These are phyloP conservation scores for Chytriomyces sp. DNA, from an alignment of 192 early-diverging fungal species.

Conservation along the genomic window DNA sequence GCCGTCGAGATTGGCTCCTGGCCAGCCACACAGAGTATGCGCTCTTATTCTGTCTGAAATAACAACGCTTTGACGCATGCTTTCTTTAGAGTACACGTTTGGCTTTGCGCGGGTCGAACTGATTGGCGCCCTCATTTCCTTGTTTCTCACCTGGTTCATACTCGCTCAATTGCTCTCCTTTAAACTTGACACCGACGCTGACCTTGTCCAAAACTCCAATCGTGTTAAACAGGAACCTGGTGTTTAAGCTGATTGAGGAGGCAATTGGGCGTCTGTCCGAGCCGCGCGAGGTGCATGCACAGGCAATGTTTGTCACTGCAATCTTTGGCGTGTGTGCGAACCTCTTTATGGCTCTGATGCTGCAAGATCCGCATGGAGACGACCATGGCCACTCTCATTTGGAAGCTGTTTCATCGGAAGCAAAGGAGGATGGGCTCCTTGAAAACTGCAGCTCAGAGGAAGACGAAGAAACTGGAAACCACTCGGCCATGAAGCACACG, in stretches of 20 bases:
- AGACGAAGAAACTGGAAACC: background rate
- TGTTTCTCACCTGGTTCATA: slow-evolving; percentile 70
- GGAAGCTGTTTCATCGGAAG: background rate
- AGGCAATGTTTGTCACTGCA: slow-evolving; percentile 71
- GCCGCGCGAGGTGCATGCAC: slow-evolving; percentile 67
- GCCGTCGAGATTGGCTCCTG: slow-evolving; percentile 30
- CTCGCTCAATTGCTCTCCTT: background rate
- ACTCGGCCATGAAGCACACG: background rate
- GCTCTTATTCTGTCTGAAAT: background rate
- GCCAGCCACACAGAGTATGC: slow-evolving; percentile 16
- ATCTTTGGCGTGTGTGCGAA: slow-evolving; percentile 72
- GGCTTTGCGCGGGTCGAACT: slow-evolving; percentile 79
- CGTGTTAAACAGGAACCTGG: slow-evolving; percentile 6
- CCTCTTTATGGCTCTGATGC: slow-evolving; percentile 56
- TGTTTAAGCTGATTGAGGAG: slow-evolving; percentile 61
- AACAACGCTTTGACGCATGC: background rate
- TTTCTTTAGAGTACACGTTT: slow-evolving; percentile 47
- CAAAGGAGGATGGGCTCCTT: background rate
- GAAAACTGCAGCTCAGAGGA: background rate
- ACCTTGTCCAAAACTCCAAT: no score
- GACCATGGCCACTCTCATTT: slow-evolving; percentile 25
- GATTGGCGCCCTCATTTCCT: slow-evolving; percentile 71
- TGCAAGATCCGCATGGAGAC: slow-evolving; percentile 32
- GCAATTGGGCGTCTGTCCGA: slow-evolving; percentile 65
- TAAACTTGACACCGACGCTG: no score